Evolutionary conservation across 805 yeast genomes (phyloP).

Genomic region (Helenozyma rhizophorensis): DNA sequence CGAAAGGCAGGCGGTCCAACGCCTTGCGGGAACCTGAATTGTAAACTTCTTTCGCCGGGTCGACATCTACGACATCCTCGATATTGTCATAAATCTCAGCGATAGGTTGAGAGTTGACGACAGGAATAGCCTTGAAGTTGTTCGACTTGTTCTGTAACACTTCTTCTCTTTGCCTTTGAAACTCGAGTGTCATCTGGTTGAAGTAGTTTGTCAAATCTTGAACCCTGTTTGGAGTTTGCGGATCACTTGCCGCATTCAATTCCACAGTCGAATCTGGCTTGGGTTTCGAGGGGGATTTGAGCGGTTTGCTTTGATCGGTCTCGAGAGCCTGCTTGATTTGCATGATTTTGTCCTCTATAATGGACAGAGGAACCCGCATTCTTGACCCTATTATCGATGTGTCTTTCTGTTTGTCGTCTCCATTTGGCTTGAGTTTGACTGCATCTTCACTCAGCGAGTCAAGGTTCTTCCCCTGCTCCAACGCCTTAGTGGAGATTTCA

Average conservation of each 20-base stretch:
- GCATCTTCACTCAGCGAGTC: not conserved
- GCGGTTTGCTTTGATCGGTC: constrained; percentile 12
- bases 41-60: constrained; percentile 3
- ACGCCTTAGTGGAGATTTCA: constrained; percentile 3
- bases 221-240: constrained; percentile 35
- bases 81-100: constrained; percentile 88
- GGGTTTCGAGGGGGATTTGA: constrained; percentile 7
- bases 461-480: not conserved
- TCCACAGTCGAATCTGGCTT: constrained; percentile 6
- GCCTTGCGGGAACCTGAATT: too few relatives aligned
- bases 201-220: constrained; percentile 62
- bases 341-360: constrained; percentile 16
- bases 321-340: constrained; percentile 16
- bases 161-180: constrained; percentile 86
- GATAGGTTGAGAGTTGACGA: constrained; percentile 74
- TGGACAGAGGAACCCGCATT: constrained; percentile 13
- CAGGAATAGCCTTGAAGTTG: constrained; percentile 64
- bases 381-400: constrained; percentile 5
- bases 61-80: constrained; percentile 74
- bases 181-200: constrained; percentile 79
- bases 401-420: not conserved
- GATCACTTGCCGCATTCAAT: constrained; percentile 1
- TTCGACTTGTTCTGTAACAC: constrained; percentile 51
- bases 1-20: too few relatives aligned
- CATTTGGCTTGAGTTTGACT: too few relatives aligned